Conservation (phyloP, 352 stramenopile species). For the Globisporangium ultimum region DNA sequence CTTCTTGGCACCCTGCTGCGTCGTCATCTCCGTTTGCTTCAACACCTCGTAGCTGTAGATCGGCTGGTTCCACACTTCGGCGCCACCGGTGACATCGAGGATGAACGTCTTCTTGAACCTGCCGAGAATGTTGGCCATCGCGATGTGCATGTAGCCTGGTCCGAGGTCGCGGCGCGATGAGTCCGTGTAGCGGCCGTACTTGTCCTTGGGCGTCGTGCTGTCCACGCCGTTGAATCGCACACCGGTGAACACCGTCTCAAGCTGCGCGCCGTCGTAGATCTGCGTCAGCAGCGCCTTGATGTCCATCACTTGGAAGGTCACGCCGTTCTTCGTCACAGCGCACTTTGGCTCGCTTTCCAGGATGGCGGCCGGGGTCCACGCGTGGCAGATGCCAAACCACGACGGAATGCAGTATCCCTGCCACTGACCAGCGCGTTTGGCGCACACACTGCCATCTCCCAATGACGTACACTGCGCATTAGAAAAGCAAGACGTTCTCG, state of each 20-base stretch:
- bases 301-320: slow-evolving; percentile 44
- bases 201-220: slow-evolving; percentile 9
- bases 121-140: slow-evolving; percentile 16
- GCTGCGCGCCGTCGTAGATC: slow-evolving; percentile 11
- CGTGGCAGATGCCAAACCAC: slow-evolving; percentile 58
- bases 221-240: slow-evolving; percentile 17
- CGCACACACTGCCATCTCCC: slow-evolving; percentile 28
- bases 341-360: slow-evolving; percentile 21
- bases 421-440: slow-evolving; percentile 4
- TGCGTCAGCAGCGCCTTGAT: slow-evolving; percentile 46
- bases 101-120: slow-evolving; percentile 14
- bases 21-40: slow-evolving; percentile 20
- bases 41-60: slow-evolving; percentile 1
- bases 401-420: slow-evolving; percentile 43
- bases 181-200: slow-evolving; percentile 17
- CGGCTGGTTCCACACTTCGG: slow-evolving; percentile 6
- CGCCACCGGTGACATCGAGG: slow-evolving; percentile 14
- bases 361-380: slow-evolving; percentile 45
- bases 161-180: slow-evolving; percentile 12
- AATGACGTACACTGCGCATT: slow-evolving; percentile 26
- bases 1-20: slow-evolving; percentile 26
- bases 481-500: slow-evolving; percentile 12
- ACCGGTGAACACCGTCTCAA: slow-evolving; percentile 12
- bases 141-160: slow-evolving; percentile 13
- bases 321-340: slow-evolving; percentile 29